Evolutionary conservation across 2,329 filamentous ascomycete species (phyloP).

Genomic region (Macrophomina pseudophaseolina): DNA sequence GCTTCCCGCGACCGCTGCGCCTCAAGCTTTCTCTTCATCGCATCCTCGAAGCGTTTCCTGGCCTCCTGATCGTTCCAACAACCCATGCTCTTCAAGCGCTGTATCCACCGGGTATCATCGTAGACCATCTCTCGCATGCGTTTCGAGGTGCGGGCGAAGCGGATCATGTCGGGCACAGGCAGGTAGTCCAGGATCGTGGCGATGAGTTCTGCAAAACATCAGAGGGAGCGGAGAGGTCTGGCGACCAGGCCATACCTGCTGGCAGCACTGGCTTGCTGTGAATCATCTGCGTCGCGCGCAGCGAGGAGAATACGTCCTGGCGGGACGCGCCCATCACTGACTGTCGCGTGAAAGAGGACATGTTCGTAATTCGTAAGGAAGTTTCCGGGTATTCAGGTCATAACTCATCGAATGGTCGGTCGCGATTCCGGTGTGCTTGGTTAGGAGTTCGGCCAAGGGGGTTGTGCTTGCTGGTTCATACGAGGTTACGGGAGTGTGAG

Average conservation of each 20-base stretch:
- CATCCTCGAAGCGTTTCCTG: slow-evolving; percentile 77
- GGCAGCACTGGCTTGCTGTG: slow-evolving; percentile 79
- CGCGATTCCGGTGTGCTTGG: background rate
- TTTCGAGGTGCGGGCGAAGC: slow-evolving; percentile 81
- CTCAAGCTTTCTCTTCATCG: slow-evolving; percentile 62
- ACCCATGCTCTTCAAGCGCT: slow-evolving; percentile 81
- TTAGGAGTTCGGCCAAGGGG: background rate
- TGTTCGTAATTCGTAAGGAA: slow-evolving; percentile 5
- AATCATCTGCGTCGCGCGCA: slow-evolving; percentile 81
- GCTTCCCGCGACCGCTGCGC: slow-evolving; percentile 52
- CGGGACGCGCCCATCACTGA: slow-evolving; percentile 33
- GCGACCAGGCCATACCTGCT: slow-evolving; percentile 65
- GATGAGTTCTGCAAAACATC: slow-evolving; percentile 71
- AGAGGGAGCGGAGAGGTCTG: background rate
- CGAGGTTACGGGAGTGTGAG: slow-evolving; percentile 15
- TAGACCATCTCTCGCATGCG: slow-evolving; percentile 98
- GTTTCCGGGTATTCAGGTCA: background rate
- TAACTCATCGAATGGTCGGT: background rate
- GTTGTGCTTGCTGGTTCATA: background rate
- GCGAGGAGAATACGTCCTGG: slow-evolving; percentile 69
- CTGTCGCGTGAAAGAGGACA: slow-evolving; percentile 41
- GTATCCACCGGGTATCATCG: slow-evolving; percentile 94
- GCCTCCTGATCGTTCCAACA: slow-evolving; percentile 93
- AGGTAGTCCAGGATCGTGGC: slow-evolving; percentile 88
- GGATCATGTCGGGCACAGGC: slow-evolving; percentile 81